A percentile compares a stretch with the other conserved stretches of the same genome.
Conservation (phyloP, 306 rosid species). For the Acacia crassicarpa region DNA sequence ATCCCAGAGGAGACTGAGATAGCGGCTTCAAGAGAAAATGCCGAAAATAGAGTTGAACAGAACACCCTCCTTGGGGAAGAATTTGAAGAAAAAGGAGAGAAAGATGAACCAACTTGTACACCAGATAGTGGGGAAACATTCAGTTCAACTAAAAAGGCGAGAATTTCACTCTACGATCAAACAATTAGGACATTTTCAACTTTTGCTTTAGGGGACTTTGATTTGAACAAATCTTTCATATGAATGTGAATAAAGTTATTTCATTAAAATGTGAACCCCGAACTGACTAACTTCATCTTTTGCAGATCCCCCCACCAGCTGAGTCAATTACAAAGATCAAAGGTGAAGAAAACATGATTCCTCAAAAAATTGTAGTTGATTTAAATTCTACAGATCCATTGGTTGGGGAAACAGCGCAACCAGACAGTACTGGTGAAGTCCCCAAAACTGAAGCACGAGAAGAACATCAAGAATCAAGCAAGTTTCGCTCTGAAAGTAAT, state of each 20-base stretch:
- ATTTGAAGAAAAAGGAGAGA: conserved; percentile 7
- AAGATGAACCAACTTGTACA: conserved; percentile 20
- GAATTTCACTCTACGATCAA: neutral
- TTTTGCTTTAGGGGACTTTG: neutral
- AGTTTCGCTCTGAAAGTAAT: conserved; percentile 3
- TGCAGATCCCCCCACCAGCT: conserved; percentile 34
- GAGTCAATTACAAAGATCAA: conserved; percentile 28
- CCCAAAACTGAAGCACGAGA: conserved; percentile 25
- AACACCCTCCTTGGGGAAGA: conserved; percentile 15
- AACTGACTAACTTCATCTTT: neutral
- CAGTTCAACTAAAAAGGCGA: conserved; percentile 29
- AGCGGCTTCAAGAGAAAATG: conserved; percentile 17
- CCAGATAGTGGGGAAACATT: neutral
- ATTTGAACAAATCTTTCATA: neutral
- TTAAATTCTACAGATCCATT: conserved; percentile 15
- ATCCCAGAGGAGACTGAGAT: conserved; percentile 22
- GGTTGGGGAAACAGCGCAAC: conserved; percentile 39
- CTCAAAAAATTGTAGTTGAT: neutral
- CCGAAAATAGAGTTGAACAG: neutral
- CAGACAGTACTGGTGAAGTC: conserved; percentile 8
- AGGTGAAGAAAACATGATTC: conserved; percentile 21
- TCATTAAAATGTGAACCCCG: conserved; percentile 2
- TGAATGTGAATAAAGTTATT: conserved; percentile 1
- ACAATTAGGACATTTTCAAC: neutral
- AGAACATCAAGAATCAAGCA: conserved; percentile 23